A percentile compares a stretch with the other conserved stretches of the same genome.
phyloP scores from a whole-genome alignment of 2,329 filamentous ascomycete genomes.

The Neofusicoccum umdonicola region DNA sequence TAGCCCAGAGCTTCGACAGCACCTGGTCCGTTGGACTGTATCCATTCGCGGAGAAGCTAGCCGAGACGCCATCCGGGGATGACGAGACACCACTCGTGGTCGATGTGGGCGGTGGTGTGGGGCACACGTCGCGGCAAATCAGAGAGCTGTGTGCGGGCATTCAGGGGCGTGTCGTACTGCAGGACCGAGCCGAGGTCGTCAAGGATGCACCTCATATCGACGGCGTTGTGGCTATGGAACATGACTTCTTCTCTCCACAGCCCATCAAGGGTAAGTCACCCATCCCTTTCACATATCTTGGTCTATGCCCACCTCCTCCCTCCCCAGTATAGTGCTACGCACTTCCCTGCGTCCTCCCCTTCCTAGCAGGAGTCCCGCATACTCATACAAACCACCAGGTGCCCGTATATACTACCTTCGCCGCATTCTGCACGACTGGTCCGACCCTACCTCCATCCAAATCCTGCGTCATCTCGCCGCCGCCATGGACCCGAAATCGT shows the following conservation, averaged over 20 bases:
- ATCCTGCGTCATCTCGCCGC: conserved; percentile 33
- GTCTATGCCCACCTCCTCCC: too few relatives aligned
- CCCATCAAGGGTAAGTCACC: conserved; percentile 26
- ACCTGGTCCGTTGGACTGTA: conserved; percentile 10
- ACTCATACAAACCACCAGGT: conserved; percentile 19
- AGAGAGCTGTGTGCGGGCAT: conserved; percentile 32
- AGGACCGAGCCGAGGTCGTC: conserved; percentile 39
- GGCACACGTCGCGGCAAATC: conserved; percentile 38
- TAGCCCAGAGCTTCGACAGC: not conserved
- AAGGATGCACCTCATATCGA: conserved; percentile 24
- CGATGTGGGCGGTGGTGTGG: conserved; percentile 42
- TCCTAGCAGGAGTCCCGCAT: too few relatives aligned
- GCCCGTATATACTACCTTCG: conserved; percentile 38
- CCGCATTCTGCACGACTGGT: conserved; percentile 40
- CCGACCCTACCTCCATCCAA: conserved; percentile 31
- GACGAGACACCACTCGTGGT: conserved; percentile 31
- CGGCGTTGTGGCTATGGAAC: conserved; percentile 30
- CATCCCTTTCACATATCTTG: too few relatives aligned
- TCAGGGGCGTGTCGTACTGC: conserved; percentile 37
- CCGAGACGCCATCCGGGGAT: not conserved
- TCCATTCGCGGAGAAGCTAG: not conserved
- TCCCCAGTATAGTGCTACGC: too few relatives aligned
- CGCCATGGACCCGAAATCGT: conserved; percentile 32
- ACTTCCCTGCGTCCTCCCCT: too few relatives aligned
- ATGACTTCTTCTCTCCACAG: conserved; percentile 31